Evolutionary conservation across 495 filamentous ascomycete genomes (phyloP), one percentile per base, ranked within the genome.

Genomic region (Lichenothelia convexa): DNA sequence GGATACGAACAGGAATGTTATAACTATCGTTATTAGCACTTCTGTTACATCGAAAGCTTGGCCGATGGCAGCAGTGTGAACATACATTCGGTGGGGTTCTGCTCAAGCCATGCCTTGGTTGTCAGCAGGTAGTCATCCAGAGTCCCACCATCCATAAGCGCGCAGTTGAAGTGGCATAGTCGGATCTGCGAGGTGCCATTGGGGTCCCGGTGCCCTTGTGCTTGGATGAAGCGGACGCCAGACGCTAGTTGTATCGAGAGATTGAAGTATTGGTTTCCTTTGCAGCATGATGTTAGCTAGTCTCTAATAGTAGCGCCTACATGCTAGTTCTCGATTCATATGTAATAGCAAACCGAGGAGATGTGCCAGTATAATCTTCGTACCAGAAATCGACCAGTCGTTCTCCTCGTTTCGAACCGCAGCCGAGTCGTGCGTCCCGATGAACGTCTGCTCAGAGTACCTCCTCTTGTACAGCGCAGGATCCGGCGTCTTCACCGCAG

Each of bases 231-330:
- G 13, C 42, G 30, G 9, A 44, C 23, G 32, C 42, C 42, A 19
- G 37, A 18, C n/a, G 26, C 21, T 3, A 40, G 38, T 26, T 44
- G 42, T 5, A 32, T 18, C 11, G 37, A 30, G 18, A 44, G 27
- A 19, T 40, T 35, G 42, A 41, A 44, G 38, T 44, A 44, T 20
- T 44, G 42, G 24, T 44, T 44, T 7, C 42, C 42, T n/a, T n/a
- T n/a, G n/a, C n/a, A n/a, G n/a, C n/a, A n/a, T 18, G 32, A 18
- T 8, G 16, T 32, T 18, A 17, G 18, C 9, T 8, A 32, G 30
- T 7, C 8, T 32, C 30, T 7, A 8, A 8, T 9, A 32, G 30
- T 17, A 17, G 6, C 16, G 6, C 18, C 7, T 32, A 9, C 30
- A 32, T 18, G 30, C 30, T 8, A 8, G 16, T 32, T 12, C 16